Evolutionary conservation across 2,329 filamentous ascomycete genomes (phyloP), one percentile per base, ranked within the genome.

Genomic region (Talaromyces islandicus): DNA sequence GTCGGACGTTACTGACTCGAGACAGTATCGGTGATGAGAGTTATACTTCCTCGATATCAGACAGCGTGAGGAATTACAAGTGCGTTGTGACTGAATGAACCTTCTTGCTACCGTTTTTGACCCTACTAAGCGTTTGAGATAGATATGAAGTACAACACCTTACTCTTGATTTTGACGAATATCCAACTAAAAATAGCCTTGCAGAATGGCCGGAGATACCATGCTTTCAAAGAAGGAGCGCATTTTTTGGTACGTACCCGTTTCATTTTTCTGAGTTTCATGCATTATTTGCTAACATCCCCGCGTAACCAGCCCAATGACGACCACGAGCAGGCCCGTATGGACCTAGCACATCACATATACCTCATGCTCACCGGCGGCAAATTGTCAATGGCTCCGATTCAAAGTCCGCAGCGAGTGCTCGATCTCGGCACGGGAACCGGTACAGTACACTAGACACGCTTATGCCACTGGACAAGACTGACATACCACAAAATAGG

Each of bases 401-500:
- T 69, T 11, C 48, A 51, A 1, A 51, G 61, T n/a, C 67, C 67
- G 4, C 54, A 56, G 25, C 65, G 68, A 21, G 70, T 75, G 4
- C 65, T 76, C 29, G 74, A 76, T 62, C 62, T 75, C 7, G 73
- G 73, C 7, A 75, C 72, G 27, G 74, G 74, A 10, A 77, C 68
- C 10, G 60, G 60, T 62, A 59, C 12, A 24, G 32, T 10, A 35
- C 27, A n/a, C n/a, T n/a, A n/a, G n/a, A n/a, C 27, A 41, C 4
- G 10, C 19, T 2, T 17, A 29, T 51, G 2, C 12, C 11, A 12
- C 4, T 2, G 7, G 10, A 32, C 17, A n/a, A 21, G 7, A 59
- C 21, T 54, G 29, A 24, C 17, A 27, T 5, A 32, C 5, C 11
- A n/a, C 12, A 11, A 21, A 35, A 32, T 32, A 62, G 72, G 73